Evolutionary conservation across 2,329 filamentous ascomycete species (phyloP), one percentile per base, ranked within the genome.

Genomic region (Phoma sp.): DNA sequence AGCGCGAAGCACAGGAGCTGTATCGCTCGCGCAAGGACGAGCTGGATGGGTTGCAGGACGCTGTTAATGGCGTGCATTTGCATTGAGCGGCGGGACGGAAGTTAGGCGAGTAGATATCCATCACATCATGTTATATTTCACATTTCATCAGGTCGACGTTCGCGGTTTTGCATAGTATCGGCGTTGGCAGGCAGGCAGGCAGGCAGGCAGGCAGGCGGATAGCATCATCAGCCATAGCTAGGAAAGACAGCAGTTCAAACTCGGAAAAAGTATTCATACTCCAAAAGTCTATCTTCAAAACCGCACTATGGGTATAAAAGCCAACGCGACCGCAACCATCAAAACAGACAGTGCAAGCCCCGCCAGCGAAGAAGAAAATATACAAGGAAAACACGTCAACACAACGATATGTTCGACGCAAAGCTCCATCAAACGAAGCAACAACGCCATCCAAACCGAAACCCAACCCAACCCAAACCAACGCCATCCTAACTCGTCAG

Each of bases 1-100:
- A 98, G 79, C 83, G 93, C 53, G 92, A 97, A 77, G 92, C 92
- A 6, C 95, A 99, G 77, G 92, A 97, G 60, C 74, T 89, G 66
- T 99, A 95, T 72, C 84, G 90, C 64, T 80, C 78, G 60, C 84
- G 87, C 54, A 91, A 84, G 76, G 91, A 92, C 39, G 95, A 98
- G 80, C 74, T 97, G 62, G 85, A 87, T 40, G 79, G 76, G 47
- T 77, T 96, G 65, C 55, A 62, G 30, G 62, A 71, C 32, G 71
- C 72, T 15, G 65, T 70, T 26, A 74, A 77, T 55, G 75, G 74
- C 9, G 69, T 68, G 43, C 64, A 73, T 50, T 75, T 68, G 43
- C 64, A 73, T 50, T 75, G 62, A 74, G 34, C 3, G 2, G 18
- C 5, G 7, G 7, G 11, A 23, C 9, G 7, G 21, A 9, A 15